Evolutionary conservation across 2,329 filamentous ascomycete genomes (phyloP).

Genomic region (Gremmenia infestans): DNA sequence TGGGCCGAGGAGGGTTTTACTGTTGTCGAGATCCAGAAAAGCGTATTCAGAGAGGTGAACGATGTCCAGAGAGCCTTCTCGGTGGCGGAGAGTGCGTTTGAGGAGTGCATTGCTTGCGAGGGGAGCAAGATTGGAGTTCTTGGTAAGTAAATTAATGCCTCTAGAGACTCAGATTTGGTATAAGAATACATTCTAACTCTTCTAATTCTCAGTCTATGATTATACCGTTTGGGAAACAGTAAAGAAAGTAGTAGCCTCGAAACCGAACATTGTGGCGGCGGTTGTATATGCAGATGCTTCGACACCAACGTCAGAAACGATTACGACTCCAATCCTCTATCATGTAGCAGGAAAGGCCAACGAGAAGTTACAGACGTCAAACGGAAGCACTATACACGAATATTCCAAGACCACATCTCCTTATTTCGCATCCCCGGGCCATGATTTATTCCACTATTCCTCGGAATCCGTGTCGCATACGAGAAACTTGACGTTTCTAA

Average conservation of each 20-base stretch:
- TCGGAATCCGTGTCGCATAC: slow-evolving; percentile 55
- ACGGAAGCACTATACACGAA: background rate
- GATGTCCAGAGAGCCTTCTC: slow-evolving; percentile 1
- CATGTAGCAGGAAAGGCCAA: slow-evolving; percentile 4
- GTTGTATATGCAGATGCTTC: slow-evolving; percentile 3
- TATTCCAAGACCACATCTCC: slow-evolving; percentile 8
- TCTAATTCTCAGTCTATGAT: background rate
- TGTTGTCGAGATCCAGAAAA: slow-evolving; percentile 22
- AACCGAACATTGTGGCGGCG: background rate
- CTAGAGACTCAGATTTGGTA: background rate
- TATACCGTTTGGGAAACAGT: background rate
- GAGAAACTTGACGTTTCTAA: slow-evolving; percentile 59
- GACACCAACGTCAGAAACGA: background rate
- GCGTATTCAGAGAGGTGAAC: background rate
- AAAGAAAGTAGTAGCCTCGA: background rate
- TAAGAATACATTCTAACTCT: background rate
- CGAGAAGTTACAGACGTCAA: background rate
- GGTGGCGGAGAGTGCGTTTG: slow-evolving; percentile 7
- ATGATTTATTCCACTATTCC: slow-evolving; percentile 21
- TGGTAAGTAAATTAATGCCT: background rate
- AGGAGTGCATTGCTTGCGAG: background rate
- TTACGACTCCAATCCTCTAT: background rate
- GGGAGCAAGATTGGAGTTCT: background rate
- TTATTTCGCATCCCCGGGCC: slow-evolving; percentile 11
- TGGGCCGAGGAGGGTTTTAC: slow-evolving; percentile 36